Base-by-base conservation (phyloP, 495 filamentous ascomycete species). In the Neurospora cerealis region DNA sequence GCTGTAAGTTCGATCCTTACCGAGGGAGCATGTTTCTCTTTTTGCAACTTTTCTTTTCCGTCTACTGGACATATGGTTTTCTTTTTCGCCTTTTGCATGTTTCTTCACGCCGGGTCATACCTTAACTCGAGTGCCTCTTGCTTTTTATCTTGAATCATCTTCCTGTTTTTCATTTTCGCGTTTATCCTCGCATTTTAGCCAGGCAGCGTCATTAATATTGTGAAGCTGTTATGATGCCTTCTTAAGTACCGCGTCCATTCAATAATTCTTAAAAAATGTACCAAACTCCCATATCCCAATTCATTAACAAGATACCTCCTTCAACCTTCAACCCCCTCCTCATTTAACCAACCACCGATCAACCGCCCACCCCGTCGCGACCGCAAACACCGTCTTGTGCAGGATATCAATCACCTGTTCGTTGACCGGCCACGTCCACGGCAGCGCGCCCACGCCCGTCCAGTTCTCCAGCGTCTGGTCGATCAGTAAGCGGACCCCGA, bases 401-500 rank as follows among this genome's bases (percentile, higher is more conserved):
- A 80, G 46, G 36, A 82, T 60, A 75, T 82, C 80, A 34, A 83
- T 42, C 10, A 77, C 71, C 42, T 80, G 79, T 72, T 81, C 79
- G 37, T 74, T 71, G 21, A 77, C 76, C 37, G 78, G 81, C 77
- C 79, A 82, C 11, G 77, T 82, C 74, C 78, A 78, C 15, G 78
- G 76, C 32, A 73, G 37, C n/a, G 75, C 75, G 13, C 73, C 75
- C 24, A 77, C 75, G 4, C 77, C 80, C 0, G 79, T 79, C 72
- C 73, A 72, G 66, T 78, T 82, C 74, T 82, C 80, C 62, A 81
- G 62, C 28, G 73, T 77, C 73, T 83, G 81, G 48, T 82, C 80
- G 36, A 80, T 75, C n/a, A 75, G 13, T 48, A 83, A 60, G 36
- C 81, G 46, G 4, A 82, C 17, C 3, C 77, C 77, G 15, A 75